Percentiles rank a stretch among this genome's conserved stretches.
Evolutionary conservation across 225 moss, liverwort and hornwort species (phyloP).

Genomic region (Bryoerythrophyllum caledonicum): DNA sequence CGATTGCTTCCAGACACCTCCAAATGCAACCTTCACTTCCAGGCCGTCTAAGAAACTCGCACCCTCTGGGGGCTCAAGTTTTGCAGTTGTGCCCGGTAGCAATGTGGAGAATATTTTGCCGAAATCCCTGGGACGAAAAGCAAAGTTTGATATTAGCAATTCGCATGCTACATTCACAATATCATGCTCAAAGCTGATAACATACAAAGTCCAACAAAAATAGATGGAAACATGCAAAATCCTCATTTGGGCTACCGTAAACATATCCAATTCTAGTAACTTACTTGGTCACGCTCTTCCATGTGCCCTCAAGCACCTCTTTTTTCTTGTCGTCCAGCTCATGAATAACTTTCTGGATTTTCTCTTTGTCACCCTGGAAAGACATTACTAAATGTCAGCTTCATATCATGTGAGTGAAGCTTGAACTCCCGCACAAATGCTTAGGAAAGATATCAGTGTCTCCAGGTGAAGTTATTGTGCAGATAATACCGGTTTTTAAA

Average conservation of each 20-base stretch:
- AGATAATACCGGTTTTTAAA: not conserved
- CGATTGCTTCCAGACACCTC: slow-evolving; percentile 98
- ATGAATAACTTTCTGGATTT: slow-evolving; percentile 92
- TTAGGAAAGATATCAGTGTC: not conserved
- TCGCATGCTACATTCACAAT: not conserved
- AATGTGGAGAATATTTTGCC: slow-evolving; percentile 95
- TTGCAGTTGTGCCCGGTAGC: slow-evolving; percentile 87
- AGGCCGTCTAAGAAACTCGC: slow-evolving; percentile 82
- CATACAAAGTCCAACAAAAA: too few relatives aligned
- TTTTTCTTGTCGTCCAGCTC: slow-evolving; percentile 97
- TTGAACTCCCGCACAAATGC: not conserved
- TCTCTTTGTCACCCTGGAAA: slow-evolving; percentile 88
- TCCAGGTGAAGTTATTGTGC: slow-evolving; percentile 10
- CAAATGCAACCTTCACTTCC: slow-evolving; percentile 94
- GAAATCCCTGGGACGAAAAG: slow-evolving; percentile 67
- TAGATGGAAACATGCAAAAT: slow-evolving; percentile 17
- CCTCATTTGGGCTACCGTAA: not conserved
- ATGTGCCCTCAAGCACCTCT: slow-evolving; percentile 77
- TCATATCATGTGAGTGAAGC: not conserved
- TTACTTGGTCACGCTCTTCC: slow-evolving; percentile 85
- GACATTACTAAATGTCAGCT: slow-evolving; percentile 17
- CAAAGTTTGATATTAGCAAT: not conserved
- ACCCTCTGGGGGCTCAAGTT: slow-evolving; percentile 90
- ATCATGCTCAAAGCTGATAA: slow-evolving; percentile 1
- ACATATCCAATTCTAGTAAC: slow-evolving; percentile 7